Percentiles rank a stretch among this genome's conserved stretches.
phyloP scores from a whole-genome alignment of 768 basidiomycete species.

The Mrakia frigida region DNA sequence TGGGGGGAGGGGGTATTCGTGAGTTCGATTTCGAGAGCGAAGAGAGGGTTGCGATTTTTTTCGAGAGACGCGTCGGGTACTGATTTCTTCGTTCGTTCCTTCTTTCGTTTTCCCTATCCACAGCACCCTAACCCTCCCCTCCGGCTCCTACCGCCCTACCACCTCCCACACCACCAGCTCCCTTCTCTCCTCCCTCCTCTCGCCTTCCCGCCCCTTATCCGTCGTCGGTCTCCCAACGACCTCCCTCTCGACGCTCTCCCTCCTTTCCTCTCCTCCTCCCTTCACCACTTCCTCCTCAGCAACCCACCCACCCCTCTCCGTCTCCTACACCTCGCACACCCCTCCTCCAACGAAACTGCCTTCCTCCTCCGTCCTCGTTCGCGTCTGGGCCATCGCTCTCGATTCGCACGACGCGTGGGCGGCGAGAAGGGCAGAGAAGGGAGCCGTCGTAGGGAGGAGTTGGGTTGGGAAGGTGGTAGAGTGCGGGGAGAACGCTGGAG shows the following conservation, averaged over 20 bases:
- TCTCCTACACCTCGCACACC: constrained; percentile 16
- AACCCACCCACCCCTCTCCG: constrained; percentile 22
- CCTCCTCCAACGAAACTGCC: constrained; percentile 32
- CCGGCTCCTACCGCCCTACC: constrained; percentile 22
- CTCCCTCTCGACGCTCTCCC: constrained; percentile 10
- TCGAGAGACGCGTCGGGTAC: not conserved
- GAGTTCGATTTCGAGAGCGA: not conserved
- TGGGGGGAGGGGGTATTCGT: constrained; percentile 32
- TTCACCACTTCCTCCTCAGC: constrained; percentile 6
- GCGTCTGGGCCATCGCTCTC: constrained; percentile 38
- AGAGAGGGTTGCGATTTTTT: not conserved
- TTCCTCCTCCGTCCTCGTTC: constrained; percentile 37
- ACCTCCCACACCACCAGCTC: constrained; percentile 26
- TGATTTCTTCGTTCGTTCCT: not conserved
- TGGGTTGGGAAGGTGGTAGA: constrained; percentile 39
- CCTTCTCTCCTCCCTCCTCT: constrained; percentile 3
- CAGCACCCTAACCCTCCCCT: constrained; percentile 27
- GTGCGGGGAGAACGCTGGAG: constrained; percentile 29
- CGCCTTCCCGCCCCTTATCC: constrained; percentile 2
- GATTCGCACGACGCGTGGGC: constrained; percentile 36
- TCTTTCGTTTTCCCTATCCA: not conserved
- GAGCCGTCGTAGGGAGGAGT: constrained; percentile 38
- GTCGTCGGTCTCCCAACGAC: constrained; percentile 14
- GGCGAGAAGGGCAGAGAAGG: constrained; percentile 33
- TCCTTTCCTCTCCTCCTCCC: not conserved